phyloP scores from a whole-genome alignment of 148 eudicot species.

The Fagopyrum tataricum region DNA sequence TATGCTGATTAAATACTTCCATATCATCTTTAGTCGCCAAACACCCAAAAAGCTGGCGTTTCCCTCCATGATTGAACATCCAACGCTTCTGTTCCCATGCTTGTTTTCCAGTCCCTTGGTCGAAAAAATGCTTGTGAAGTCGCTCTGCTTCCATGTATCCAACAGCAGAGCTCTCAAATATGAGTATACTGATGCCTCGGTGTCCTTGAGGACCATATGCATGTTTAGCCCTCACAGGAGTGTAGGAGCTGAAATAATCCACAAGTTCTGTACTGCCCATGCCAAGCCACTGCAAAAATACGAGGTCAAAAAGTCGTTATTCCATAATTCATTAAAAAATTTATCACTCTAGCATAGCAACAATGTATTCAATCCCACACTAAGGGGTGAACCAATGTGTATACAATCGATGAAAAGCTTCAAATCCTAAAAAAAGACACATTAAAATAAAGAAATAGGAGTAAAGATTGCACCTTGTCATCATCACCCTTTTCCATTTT shows the following conservation, averaged over 20 bases:
- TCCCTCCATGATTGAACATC: slow-evolving; percentile 53
- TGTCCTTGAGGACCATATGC: slow-evolving; percentile 88
- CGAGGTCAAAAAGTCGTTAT: not conserved
- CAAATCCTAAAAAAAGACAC: not conserved
- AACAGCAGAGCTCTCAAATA: slow-evolving; percentile 60
- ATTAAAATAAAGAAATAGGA: not conserved
- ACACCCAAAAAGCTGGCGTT: slow-evolving; percentile 69
- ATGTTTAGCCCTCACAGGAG: slow-evolving; percentile 45
- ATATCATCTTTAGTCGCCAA: slow-evolving; percentile 56
- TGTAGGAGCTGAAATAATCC: slow-evolving; percentile 42
- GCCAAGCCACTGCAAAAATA: slow-evolving; percentile 24
- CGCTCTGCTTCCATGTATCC: slow-evolving; percentile 71
- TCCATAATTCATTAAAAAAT: not conserved
- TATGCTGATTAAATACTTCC: slow-evolving; percentile 55
- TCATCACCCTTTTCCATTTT: slow-evolving; percentile 47
- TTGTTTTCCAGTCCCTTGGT: slow-evolving; percentile 37
- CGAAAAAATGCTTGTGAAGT: slow-evolving; percentile 47
- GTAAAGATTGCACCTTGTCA: slow-evolving; percentile 26
- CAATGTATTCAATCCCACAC: not conserved
- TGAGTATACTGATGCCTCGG: slow-evolving; percentile 58
- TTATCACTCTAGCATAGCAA: not conserved
- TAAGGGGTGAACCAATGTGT: not conserved
- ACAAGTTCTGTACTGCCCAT: slow-evolving; percentile 87
- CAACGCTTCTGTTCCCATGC: slow-evolving; percentile 45
- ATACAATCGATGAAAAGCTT: not conserved